Conservation (phyloP, 768 basidiomycete species). For the Leccinum truebloodii region DNA sequence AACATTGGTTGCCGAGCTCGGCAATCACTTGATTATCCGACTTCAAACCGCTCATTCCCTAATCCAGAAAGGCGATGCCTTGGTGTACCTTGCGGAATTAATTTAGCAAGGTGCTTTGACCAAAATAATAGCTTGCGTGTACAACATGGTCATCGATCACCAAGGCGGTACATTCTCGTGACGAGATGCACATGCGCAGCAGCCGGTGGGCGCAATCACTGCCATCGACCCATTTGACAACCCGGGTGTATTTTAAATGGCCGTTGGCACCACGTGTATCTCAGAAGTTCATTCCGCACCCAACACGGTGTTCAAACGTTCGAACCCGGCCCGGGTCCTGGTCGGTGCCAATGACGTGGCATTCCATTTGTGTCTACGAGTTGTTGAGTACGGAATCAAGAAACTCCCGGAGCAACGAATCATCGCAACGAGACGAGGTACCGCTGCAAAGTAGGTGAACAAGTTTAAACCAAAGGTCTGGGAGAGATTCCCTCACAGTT, state of each 20-base stretch:
- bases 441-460: slow-evolving; percentile 42
- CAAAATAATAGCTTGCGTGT: slow-evolving; percentile 22
- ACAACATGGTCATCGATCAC: slow-evolving; percentile 13
- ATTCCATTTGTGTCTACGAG: slow-evolving; percentile 1
- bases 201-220: slow-evolving; percentile 24
- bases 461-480: slow-evolving; percentile 6
- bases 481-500: slow-evolving; percentile 46
- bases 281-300: neutral
- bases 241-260: slow-evolving; percentile 2
- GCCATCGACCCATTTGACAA: slow-evolving; percentile 3
- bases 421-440: slow-evolving; percentile 62
- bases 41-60: slow-evolving; percentile 36
- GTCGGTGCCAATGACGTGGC: neutral
- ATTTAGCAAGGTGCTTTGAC: slow-evolving; percentile 19
- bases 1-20: slow-evolving; percentile 39
- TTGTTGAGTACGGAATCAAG: neutral
- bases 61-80: slow-evolving; percentile 26
- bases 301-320: neutral
- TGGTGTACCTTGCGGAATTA: slow-evolving; percentile 23
- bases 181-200: slow-evolving; percentile 18
- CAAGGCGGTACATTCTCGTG: neutral
- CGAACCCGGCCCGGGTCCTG: neutral
- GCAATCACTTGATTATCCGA: slow-evolving; percentile 39
- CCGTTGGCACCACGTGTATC: slow-evolving; percentile 1
- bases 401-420: slow-evolving; percentile 8